Evolutionary conservation across 2,329 filamentous ascomycete genomes (phyloP).

Genomic region (Aciculosporium take): DNA sequence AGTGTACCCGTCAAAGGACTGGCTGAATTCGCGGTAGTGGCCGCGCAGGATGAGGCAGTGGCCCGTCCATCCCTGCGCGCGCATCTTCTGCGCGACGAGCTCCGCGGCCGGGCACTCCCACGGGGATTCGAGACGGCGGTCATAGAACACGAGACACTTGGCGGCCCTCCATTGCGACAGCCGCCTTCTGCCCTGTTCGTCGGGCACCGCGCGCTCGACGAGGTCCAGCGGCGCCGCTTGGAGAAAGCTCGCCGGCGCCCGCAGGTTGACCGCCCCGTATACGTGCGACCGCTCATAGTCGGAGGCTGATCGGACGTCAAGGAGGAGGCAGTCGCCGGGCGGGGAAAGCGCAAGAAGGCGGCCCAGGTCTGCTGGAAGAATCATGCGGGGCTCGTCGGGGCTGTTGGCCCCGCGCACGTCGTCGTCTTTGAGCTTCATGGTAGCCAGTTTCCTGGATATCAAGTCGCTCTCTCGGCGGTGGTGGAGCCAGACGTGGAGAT

Average conservation of each 20-base stretch:
- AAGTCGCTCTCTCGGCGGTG: conserved; percentile 36
- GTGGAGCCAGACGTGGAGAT: conserved; percentile 42
- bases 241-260: conserved; percentile 35
- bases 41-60: conserved; percentile 41
- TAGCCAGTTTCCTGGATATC: conserved; percentile 30
- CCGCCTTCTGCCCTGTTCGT: conserved; percentile 31
- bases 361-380: conserved; percentile 36
- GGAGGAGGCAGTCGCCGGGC: conserved; percentile 29
- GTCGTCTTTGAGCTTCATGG: conserved; percentile 26
- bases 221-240: conserved; percentile 33
- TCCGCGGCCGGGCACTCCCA: conserved; percentile 38
- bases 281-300: conserved; percentile 39
- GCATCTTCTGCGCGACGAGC: conserved; percentile 30
- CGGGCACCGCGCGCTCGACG: conserved; percentile 34
- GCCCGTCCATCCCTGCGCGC: conserved; percentile 32
- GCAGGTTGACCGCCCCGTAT: conserved; percentile 36
- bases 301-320: conserved; percentile 33
- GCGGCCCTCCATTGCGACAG: conserved; percentile 33
- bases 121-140: conserved; percentile 31
- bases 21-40: conserved; percentile 40
- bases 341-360: conserved; percentile 35
- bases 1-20: conserved; percentile 37
- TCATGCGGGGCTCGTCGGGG: conserved; percentile 27
- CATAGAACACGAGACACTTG: conserved; percentile 39
- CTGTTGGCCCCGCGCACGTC: conserved; percentile 15